Evolutionary conservation across 1,284 basidiomycete species (phyloP), one percentile per base, ranked within the genome.

Genomic region (Austroboletus niveus): DNA sequence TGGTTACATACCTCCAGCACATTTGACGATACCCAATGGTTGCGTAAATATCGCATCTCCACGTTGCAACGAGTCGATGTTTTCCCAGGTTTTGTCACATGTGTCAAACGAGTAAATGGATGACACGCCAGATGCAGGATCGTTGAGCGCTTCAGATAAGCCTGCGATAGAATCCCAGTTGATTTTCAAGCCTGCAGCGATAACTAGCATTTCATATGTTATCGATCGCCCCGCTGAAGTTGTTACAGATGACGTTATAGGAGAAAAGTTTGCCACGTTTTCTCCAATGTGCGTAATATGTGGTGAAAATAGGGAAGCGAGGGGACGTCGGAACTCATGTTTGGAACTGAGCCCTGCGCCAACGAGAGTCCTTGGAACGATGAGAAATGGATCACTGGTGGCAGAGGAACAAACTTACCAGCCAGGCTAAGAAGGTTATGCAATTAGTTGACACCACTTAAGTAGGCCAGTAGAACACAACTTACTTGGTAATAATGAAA

Each of bases 31-130:
- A 22, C 95, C 94, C n/a, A 88, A 84, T 30, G 95, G 96, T 69
- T 98, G 96, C 0, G 96, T 98, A 74, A 99, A 98, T 63, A 99
- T 81, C 2, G 95, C 94, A 49, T 87, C 84, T 17, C 93, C 94
- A 5, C 77, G 75, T 47, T 87, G 81, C 57, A 95, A 79, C 9
- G 78, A 75, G 53, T 91, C 82, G 45, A 96, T 85, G 60, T 93
- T 83, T 46, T 77, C 72, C 91, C 91, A 95, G 5, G 84, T 82
- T 72, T 93, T 94, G 72, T 96, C 91, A 63, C 86, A 91, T 11
- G 89, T 89, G 48, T 89, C 81, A 68, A 89, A 92, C 1, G 87
- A 89, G 75, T 98, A 98, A 58, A 97, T 97, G n/a, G 89, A 89
- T 6, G 91, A 89, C 38, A 98, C 94, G n/a, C 88, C 88, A 6